Evolutionary conservation across 805 yeast genomes (phyloP).

Genomic region (Nakazawaea laoshanensis): DNA sequence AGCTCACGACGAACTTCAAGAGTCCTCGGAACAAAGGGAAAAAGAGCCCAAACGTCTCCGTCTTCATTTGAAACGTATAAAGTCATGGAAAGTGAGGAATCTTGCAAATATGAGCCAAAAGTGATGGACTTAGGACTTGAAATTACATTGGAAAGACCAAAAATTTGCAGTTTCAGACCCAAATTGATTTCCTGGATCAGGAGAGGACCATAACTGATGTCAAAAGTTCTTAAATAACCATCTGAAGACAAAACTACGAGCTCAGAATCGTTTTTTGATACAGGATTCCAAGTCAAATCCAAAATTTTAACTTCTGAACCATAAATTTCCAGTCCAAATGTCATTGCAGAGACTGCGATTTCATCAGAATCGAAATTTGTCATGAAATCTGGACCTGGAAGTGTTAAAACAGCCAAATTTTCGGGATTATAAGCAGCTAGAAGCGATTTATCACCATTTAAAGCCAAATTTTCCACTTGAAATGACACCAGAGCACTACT

Average conservation of each 20-base stretch:
- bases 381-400: conserved; percentile 16
- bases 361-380: background rate
- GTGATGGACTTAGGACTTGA: conserved; percentile 31
- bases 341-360: background rate
- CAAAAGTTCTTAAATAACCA: conserved; percentile 24
- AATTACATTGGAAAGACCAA: conserved; percentile 12
- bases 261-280: conserved; percentile 32
- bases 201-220: conserved; percentile 20
- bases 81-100: conserved; percentile 36
- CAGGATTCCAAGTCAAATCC: conserved; percentile 35
- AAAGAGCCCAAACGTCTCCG: conserved; percentile 51
- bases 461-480: too few relatives aligned
- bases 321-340: conserved; percentile 4
- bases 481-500: too few relatives aligned
- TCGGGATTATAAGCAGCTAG: conserved; percentile 21
- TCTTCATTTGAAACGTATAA: conserved; percentile 44
- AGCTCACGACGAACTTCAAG: conserved; percentile 26
- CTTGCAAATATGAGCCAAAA: conserved; percentile 31
- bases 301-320: conserved; percentile 17
- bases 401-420: conserved; percentile 16
- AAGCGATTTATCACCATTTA: conserved; percentile 22
- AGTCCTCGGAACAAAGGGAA: conserved; percentile 53
- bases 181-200: conserved; percentile 18
- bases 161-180: conserved; percentile 13
- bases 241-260: conserved; percentile 32